Base-by-base conservation (phyloP, 331 rosid species). In the Dryas integrifolia region DNA sequence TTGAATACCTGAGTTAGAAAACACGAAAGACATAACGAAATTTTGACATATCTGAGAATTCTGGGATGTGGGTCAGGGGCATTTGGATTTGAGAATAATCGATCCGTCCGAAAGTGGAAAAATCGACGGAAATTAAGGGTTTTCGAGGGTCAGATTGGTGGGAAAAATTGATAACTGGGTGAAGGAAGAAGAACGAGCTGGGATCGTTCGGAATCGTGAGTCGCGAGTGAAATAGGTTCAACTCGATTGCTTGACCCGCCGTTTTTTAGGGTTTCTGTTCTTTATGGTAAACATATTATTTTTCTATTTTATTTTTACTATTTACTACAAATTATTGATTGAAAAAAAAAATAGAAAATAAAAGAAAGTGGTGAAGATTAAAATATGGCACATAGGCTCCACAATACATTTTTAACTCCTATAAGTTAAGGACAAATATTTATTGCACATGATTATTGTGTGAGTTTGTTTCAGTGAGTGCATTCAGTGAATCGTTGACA, bases 171-270 rank as follows among this genome's bases (percentile, higher is more conserved):
- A 65, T 65, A 72, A 69, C 69, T 56, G 38, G 43, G 21, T 43
- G 67, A 66, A 64, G 70, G 76, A 58, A 41, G 83, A 75, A 51
- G 72, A 59, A 76, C 81, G 82, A 80, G 83, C 55, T 76, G 81
- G 77, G 82, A 76, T 82, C 82, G 83, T 70, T 74, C 67, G 79
- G 97, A 89, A 86, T 90, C 85, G 89, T 69, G 90, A 90, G 88
- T 90, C 82, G 79, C 82, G 96, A 82, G 90, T 89, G 86, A 77
- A 49, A 81, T 79, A 48, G 72, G 74, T 57, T 59, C 75, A 78
- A 73, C 79, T 77, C 81, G 74, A 67, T 62, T 59, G 84, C 91
- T 84, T 89, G 85, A 84, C 96, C 88, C 92, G 91, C 82, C 83
- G 85, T 15, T 81, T 84, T 83, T 62, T 75, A 72, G 74, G 78